Percentiles rank a stretch among this genome's conserved stretches.
Conservation (phyloP, 768 basidiomycete species). For the Trichaptum fuscoviolaceum region DNA sequence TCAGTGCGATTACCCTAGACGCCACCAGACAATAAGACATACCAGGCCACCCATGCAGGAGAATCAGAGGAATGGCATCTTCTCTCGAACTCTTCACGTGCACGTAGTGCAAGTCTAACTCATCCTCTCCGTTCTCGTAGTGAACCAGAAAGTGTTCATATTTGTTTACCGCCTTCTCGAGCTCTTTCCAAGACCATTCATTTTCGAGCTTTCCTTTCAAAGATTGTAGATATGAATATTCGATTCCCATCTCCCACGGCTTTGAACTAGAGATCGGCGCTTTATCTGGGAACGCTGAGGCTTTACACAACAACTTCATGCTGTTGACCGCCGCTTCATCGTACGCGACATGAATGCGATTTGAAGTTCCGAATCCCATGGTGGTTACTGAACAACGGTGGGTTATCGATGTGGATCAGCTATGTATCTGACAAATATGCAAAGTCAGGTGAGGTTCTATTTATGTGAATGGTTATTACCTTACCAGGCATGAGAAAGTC, state of each 20-base stretch:
- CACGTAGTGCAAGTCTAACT: slow-evolving; percentile 13
- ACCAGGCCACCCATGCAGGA: slow-evolving; percentile 17
- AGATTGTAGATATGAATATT: slow-evolving; percentile 8
- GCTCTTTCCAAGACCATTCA: slow-evolving; percentile 10
- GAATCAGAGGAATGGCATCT: slow-evolving; percentile 12
- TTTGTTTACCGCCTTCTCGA: slow-evolving; percentile 7
- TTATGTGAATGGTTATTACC: neutral
- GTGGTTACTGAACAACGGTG: neutral
- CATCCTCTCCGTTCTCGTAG: slow-evolving; percentile 8
- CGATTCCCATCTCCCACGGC: slow-evolving; percentile 10
- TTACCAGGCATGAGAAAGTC: neutral
- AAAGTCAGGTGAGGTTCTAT: neutral
- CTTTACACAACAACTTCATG: slow-evolving; percentile 10
- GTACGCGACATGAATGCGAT: slow-evolving; percentile 9
- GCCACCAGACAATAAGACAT: neutral
- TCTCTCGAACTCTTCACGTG: slow-evolving; percentile 10
- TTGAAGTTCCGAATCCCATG: slow-evolving; percentile 4
- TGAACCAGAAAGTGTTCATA: slow-evolving; percentile 11
- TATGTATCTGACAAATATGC: neutral
- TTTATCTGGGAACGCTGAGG: slow-evolving; percentile 4
- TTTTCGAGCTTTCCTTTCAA: slow-evolving; percentile 11
- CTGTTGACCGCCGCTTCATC: slow-evolving; percentile 1
- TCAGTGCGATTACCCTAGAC: neutral
- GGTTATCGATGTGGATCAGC: neutral
- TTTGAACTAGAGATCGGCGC: slow-evolving; percentile 10